Conservation (phyloP, 306 rosid genomes). For the Corylus americana region DNA sequence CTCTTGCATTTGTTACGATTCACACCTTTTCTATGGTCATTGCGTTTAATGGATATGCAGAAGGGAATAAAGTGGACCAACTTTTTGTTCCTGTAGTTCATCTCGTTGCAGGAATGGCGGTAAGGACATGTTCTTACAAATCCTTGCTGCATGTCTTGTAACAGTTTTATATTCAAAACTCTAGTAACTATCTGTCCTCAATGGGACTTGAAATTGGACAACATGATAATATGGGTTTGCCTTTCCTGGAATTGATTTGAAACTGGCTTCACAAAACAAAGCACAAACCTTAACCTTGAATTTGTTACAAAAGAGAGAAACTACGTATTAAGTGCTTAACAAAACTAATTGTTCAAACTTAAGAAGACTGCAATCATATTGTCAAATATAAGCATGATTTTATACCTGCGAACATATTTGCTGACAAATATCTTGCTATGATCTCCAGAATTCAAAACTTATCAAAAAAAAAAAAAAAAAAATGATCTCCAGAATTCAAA, state of each 20-base stretch:
- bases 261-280: neutral
- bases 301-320: constrained; percentile 2
- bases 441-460: neutral
- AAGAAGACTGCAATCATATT: too few species aligned
- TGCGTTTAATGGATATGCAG: constrained; percentile 88
- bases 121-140: constrained; percentile 37
- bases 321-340: neutral
- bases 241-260: neutral
- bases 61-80: constrained; percentile 73
- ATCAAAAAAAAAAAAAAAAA: too few species aligned
- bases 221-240: neutral
- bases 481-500: neutral
- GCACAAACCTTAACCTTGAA: neutral
- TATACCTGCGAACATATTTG: neutral
- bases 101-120: constrained; percentile 78
- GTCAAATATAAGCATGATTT: neutral
- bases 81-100: constrained; percentile 79
- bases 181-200: constrained; percentile 4
- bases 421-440: neutral
- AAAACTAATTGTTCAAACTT: too few species aligned
- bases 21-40: constrained; percentile 97
- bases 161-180: neutral
- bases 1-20: constrained; percentile 89
- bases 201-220: neutral
- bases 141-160: constrained; percentile 12